phyloP scores from a whole-genome alignment of 139 green algal species.

The Micromonas pusilla region DNA sequence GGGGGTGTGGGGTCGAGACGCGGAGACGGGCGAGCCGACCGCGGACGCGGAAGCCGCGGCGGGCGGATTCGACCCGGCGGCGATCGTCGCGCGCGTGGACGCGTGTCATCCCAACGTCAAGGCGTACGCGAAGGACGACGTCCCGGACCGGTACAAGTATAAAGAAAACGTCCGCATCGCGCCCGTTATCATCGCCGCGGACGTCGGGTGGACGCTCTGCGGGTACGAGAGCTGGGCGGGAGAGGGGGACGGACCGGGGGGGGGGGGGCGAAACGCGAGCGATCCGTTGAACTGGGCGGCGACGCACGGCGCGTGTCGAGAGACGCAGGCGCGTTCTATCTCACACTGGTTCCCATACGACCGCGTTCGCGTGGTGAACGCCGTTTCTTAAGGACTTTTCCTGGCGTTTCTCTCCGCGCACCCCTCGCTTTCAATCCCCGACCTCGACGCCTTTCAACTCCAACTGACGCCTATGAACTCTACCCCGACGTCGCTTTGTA shows the following conservation, averaged over 20 bases:
- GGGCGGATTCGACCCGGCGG: background rate
- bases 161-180: background rate
- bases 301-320: background rate
- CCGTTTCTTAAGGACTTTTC: too few relatives aligned
- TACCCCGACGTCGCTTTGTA: too few relatives aligned
- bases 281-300: background rate
- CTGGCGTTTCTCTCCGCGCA: too few relatives aligned
- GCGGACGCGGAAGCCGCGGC: too few relatives aligned
- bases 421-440: too few relatives aligned
- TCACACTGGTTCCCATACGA: too few relatives aligned
- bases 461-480: too few relatives aligned
- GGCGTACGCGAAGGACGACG: background rate
- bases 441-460: too few relatives aligned
- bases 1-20: background rate
- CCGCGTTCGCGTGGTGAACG: too few relatives aligned
- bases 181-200: background rate
- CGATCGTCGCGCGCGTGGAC: background rate
- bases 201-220: background rate
- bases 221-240: background rate
- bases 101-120: background rate
- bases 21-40: background rate
- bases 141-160: background rate
- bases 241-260: too few relatives aligned
- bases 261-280: too few relatives aligned
- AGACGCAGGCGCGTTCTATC: too few relatives aligned